Conservation (phyloP, 768 basidiomycete species). For the Termitomyces heimii region DNA sequence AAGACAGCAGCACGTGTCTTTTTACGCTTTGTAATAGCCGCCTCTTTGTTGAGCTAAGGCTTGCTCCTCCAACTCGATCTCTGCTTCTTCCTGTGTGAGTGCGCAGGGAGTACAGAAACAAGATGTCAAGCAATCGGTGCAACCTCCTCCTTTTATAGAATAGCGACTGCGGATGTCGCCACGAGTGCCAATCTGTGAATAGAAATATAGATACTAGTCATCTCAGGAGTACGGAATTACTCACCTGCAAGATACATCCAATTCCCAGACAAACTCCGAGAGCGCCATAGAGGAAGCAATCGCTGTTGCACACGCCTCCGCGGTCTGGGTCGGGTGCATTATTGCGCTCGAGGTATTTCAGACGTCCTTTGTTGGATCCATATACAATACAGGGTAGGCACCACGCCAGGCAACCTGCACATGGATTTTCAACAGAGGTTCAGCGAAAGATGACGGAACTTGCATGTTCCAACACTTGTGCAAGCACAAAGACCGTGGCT, state of each 20-base stretch:
- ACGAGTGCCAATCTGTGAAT: too few relatives aligned
- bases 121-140: conserved; percentile 25
- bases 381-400: conserved; percentile 34
- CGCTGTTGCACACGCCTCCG: conserved; percentile 22
- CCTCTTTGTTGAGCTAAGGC: conserved; percentile 14
- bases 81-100: conserved; percentile 35
- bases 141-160: conserved; percentile 26
- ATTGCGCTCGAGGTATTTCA: conserved; percentile 22
- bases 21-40: too few relatives aligned
- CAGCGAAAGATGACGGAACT: background rate
- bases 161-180: conserved; percentile 27
- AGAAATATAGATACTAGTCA: too few relatives aligned
- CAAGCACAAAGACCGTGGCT: conserved; percentile 20
- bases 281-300: conserved; percentile 24
- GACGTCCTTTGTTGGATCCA: conserved; percentile 28
- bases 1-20: too few relatives aligned
- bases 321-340: conserved; percentile 28
- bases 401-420: conserved; percentile 22
- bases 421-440: background rate
- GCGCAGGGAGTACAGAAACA: conserved; percentile 35
- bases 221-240: too few relatives aligned
- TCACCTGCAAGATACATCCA: conserved; percentile 30
- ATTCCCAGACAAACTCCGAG: too few relatives aligned
- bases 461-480: conserved; percentile 17
- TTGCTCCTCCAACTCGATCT: conserved; percentile 34